Evolutionary conservation across 2,329 filamentous ascomycete genomes (phyloP).

Genomic region (Colletotrichum sp.): DNA sequence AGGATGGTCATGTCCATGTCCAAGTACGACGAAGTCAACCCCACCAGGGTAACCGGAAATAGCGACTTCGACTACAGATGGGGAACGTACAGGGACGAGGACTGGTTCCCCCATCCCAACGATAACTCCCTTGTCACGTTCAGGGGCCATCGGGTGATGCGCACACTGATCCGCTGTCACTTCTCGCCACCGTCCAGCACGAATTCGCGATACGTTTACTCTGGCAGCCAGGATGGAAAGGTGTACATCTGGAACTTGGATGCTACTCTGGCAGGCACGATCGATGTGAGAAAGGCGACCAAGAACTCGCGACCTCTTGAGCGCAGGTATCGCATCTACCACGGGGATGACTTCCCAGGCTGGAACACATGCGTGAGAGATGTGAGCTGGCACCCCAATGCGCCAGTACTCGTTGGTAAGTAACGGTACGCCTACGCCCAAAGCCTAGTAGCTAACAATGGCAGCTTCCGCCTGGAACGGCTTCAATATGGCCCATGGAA

Average conservation of each 20-base stretch:
- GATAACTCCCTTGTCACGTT: slow-evolving; percentile 96
- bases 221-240: slow-evolving; percentile 86
- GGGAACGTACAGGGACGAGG: slow-evolving; percentile 66
- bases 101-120: slow-evolving; percentile 76
- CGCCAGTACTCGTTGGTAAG: slow-evolving; percentile 75
- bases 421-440: slow-evolving; percentile 17
- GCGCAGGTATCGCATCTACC: slow-evolving; percentile 59
- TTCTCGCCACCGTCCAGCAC: slow-evolving; percentile 89
- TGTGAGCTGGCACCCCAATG: slow-evolving; percentile 88
- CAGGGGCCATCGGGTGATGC: slow-evolving; percentile 85
- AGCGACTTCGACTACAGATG: slow-evolving; percentile 79
- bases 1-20: slow-evolving; percentile 84
- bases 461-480: slow-evolving; percentile 84
- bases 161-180: slow-evolving; percentile 92
- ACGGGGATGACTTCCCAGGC: slow-evolving; percentile 57
- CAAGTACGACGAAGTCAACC: slow-evolving; percentile 61
- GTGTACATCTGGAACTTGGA: slow-evolving; percentile 95
- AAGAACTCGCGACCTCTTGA: slow-evolving; percentile 63
- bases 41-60: slow-evolving; percentile 54
- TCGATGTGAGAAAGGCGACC: slow-evolving; percentile 80
- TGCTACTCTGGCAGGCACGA: slow-evolving; percentile 76
- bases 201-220: slow-evolving; percentile 91
- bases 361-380: slow-evolving; percentile 87
- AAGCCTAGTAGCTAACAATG: neutral
- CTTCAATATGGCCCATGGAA: slow-evolving; percentile 73